Evolutionary conservation across 306 rosid genomes (phyloP), one percentile per base, ranked within the genome.

Genomic region (Cyamopsis tetragonoloba): DNA sequence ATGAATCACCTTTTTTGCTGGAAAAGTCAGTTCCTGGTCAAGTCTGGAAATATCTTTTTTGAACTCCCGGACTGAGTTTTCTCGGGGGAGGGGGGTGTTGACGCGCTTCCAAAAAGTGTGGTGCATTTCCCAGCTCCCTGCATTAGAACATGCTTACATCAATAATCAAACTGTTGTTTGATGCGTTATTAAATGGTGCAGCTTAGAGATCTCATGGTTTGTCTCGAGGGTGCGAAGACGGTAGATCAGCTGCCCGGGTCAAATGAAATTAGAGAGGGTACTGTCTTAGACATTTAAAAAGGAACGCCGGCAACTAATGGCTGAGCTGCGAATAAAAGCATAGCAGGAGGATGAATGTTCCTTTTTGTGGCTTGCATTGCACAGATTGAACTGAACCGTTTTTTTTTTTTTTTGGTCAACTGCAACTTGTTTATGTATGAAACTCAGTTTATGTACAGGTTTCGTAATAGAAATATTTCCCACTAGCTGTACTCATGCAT

Each of bases 191-290:
- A 38, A 75, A 35, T 35, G 46, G 35, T 67, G 69, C 89, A 92
- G 98, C 96, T 92, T 61, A 54, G 81, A 61, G 79, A 78, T 49
- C 86, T 87, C 78, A 92, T 89, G 98, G 47, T 62, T 38, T 75
- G 70, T 68, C 89, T 93, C 0, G 96, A 86, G 72, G 53, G 82
- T 22, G 96, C 77, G 49, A 71, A 69, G 72, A 47, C 59, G 3
- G 62, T 24, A 43, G 90, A 77, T 66, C 68, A 76, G 74, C 77
- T 46, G 20, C 70, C 89, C 0, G 6, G 28, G 19, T 67, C 89
- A 35, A 48, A 77, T 49, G 80, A 71, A 35, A 42, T 50, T 10
- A 65, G 62, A 56, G 87, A 83, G 34, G 77, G 57, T 30, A 65
- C 48, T 11, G 76, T 56, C 47, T 24, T 59, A 32, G 74, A 84